Percentiles rank a stretch among this genome's conserved stretches.
These are phyloP conservation scores for Cryptococcus maquisensis DNA, from an alignment of 1,284 basidiomycete genomes.

Conservation along the genomic window DNA sequence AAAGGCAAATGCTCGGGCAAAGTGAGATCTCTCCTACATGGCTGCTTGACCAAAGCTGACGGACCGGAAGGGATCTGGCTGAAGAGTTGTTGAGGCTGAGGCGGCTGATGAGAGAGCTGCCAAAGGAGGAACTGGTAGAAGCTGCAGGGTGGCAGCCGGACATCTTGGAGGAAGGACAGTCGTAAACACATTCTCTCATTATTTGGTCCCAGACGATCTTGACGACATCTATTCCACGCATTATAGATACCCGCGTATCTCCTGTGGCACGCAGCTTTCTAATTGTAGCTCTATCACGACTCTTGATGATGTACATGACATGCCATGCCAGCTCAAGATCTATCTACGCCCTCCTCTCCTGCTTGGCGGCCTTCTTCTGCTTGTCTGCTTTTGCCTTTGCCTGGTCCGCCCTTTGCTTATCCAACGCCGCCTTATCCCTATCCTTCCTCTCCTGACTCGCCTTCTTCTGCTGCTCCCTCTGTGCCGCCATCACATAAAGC, in stretches of 20 bases:
- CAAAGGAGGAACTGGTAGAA: slow-evolving; percentile 6
- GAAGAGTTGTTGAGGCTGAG: slow-evolving; percentile 29
- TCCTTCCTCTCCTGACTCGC: slow-evolving; percentile 34
- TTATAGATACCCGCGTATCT: neutral
- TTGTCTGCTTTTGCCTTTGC: slow-evolving; percentile 48
- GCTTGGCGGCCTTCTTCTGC: slow-evolving; percentile 48
- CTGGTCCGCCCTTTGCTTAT: slow-evolving; percentile 47
- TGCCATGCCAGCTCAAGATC: neutral
- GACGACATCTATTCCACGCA: too few relatives aligned
- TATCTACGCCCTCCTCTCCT: slow-evolving; percentile 38
- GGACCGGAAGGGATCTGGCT: slow-evolving; percentile 25
- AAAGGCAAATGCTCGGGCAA: slow-evolving; percentile 24
- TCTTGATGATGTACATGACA: neutral
- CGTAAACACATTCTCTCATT: neutral
- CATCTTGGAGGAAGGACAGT: neutral
- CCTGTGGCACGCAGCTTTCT: neutral
- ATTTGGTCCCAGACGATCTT: neutral
- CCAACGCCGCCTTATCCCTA: slow-evolving; percentile 44
- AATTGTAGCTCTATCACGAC: neutral
- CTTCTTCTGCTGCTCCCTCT: slow-evolving; percentile 39
- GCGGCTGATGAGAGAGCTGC: slow-evolving; percentile 30
- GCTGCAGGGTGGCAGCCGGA: neutral
- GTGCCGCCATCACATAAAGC: slow-evolving; percentile 31
- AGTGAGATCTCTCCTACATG: slow-evolving; percentile 19
- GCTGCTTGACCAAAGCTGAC: neutral